A percentile compares a stretch with the other conserved stretches of the same genome.
Conservation (phyloP, 768 basidiomycete species). For the Russula virescens region DNA sequence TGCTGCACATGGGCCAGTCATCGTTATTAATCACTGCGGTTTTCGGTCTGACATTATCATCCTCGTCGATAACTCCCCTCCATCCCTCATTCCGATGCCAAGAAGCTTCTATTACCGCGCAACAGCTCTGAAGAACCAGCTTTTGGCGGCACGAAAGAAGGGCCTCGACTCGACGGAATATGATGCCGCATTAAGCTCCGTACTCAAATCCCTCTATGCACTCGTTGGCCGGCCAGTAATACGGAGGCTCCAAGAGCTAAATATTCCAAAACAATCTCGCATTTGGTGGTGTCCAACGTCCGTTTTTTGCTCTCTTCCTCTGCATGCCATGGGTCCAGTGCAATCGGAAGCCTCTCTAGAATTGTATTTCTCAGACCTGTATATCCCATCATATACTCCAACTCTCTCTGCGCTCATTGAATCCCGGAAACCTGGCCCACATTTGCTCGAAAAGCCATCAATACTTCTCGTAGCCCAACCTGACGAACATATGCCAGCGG, state of each 20-base stretch:
- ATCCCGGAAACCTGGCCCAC: not conserved
- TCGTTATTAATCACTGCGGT: not conserved
- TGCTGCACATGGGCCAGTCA: not conserved
- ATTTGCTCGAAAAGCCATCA: not conserved
- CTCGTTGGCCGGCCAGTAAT: not conserved
- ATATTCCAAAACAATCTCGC: not conserved
- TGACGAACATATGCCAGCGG: not conserved
- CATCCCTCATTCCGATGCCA: not conserved
- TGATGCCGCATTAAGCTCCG: not conserved
- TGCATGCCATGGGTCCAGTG: not conserved
- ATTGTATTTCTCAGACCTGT: not conserved
- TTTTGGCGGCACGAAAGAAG: not conserved
- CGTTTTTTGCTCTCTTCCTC: not conserved
- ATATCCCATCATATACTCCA: not conserved
- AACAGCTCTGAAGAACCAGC: not conserved
- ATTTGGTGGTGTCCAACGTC: not conserved
- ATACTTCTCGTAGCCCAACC: conserved; percentile 4
- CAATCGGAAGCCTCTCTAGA: not conserved
- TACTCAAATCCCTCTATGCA: not conserved
- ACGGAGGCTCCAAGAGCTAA: not conserved
- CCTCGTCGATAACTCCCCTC: not conserved
- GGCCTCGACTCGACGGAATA: not conserved
- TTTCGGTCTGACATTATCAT: not conserved
- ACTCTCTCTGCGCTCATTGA: not conserved
- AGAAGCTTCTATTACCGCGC: not conserved